phyloP scores from a whole-genome alignment of 139 green algal genomes.

The Picochlorum sp. region DNA sequence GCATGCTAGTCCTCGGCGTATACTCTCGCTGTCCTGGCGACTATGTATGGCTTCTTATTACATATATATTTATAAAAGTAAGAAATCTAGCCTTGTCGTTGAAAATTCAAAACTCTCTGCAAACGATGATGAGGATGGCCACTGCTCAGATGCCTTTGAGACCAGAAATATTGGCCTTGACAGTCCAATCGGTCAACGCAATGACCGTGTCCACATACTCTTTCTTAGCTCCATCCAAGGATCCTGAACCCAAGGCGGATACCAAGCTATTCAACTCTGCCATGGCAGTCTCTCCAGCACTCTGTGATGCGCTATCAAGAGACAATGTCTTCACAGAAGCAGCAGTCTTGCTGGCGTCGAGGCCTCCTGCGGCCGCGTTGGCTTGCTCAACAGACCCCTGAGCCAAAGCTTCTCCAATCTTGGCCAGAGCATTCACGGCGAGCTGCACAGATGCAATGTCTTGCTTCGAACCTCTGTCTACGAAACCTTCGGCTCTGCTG shows the following conservation, averaged over 20 bases:
- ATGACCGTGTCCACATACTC: slow-evolving; percentile 37
- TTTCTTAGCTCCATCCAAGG: slow-evolving; percentile 34
- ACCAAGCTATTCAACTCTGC: slow-evolving; percentile 29
- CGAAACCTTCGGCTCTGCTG: slow-evolving; percentile 12
- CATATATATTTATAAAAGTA: too few relatives aligned
- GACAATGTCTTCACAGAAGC: slow-evolving; percentile 11
- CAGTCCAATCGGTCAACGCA: slow-evolving; percentile 37
- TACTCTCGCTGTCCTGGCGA: too few relatives aligned
- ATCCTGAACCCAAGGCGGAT: slow-evolving; percentile 9
- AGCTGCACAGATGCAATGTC: slow-evolving; percentile 45
- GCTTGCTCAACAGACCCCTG: slow-evolving; percentile 30
- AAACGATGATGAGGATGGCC: too few relatives aligned
- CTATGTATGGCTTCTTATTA: too few relatives aligned
- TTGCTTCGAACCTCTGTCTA: slow-evolving; percentile 19
- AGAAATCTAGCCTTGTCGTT: too few relatives aligned
- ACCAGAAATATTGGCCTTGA: slow-evolving; percentile 24
- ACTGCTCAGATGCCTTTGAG: not conserved
- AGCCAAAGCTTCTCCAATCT: slow-evolving; percentile 41
- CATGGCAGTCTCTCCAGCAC: slow-evolving; percentile 18
- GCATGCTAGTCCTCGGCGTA: not conserved
- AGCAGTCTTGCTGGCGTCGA: slow-evolving; percentile 15
- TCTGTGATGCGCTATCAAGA: slow-evolving; percentile 3
- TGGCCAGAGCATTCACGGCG: slow-evolving; percentile 43
- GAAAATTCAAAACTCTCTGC: too few relatives aligned
- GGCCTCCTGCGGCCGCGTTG: too few relatives aligned